Percentiles rank a stretch among this genome's conserved stretches.
Evolutionary conservation across 78 protist genomes (phyloP).

Genomic region (Guillardia theta): DNA sequence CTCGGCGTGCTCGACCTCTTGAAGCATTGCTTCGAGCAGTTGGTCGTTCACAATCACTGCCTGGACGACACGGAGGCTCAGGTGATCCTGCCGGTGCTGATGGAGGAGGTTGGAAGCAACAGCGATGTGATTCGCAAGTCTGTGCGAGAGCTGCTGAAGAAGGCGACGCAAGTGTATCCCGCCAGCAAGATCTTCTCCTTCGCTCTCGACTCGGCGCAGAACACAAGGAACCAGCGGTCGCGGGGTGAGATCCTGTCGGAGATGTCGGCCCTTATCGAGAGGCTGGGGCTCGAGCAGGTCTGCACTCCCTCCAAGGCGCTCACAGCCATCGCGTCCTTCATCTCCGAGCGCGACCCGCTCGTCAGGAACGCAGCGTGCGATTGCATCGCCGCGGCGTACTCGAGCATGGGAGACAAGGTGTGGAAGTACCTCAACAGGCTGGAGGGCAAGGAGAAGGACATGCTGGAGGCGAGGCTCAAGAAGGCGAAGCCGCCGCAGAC

Average conservation of each 20-base stretch:
- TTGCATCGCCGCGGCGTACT: conserved; percentile 19
- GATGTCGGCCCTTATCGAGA: conserved; percentile 10
- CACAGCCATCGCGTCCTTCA: neutral
- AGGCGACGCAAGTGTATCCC: neutral
- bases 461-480: conserved; percentile 14
- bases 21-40: neutral
- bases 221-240: conserved; percentile 14
- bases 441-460: conserved; percentile 11
- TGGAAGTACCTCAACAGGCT: neutral
- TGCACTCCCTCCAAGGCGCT: conserved; percentile 32
- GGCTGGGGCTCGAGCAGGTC: conserved; percentile 31
- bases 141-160: neutral
- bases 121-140: neutral
- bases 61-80: neutral
- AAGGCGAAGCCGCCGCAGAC: neutral
- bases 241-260: conserved; percentile 15
- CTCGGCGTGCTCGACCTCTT: conserved; percentile 25
- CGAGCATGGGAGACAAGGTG: conserved; percentile 19
- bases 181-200: neutral
- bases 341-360: conserved; percentile 4
- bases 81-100: neutral
- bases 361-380: conserved; percentile 7
- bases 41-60: neutral
- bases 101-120: conserved; percentile 37
- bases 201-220: neutral